phyloP scores from a whole-genome alignment of 345 rosid genomes.

The Aurinia saxatilis region DNA sequence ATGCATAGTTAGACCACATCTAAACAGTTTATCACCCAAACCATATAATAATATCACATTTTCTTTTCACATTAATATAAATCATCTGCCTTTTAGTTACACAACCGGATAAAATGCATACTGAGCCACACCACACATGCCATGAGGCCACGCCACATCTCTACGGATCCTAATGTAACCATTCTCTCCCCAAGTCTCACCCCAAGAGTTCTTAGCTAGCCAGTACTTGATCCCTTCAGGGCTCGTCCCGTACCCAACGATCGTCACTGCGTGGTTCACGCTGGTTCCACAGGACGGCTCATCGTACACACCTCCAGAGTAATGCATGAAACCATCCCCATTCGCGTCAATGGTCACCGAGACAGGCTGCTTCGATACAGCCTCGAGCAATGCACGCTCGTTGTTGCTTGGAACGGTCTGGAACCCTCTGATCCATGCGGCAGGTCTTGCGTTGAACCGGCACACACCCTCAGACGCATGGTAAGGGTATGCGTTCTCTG shows the following conservation, averaged over 20 bases:
- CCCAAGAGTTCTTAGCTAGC: constrained; percentile 61
- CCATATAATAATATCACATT: neutral
- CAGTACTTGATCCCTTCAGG: constrained; percentile 37
- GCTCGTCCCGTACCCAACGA: constrained; percentile 43
- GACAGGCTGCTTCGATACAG: constrained; percentile 56
- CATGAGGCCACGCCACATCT: constrained; percentile 27
- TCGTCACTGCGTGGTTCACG: constrained; percentile 42
- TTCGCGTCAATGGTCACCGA: constrained; percentile 34
- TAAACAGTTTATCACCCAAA: constrained; percentile 3
- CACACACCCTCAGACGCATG: constrained; percentile 15
- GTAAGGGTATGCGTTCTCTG: constrained; percentile 47
- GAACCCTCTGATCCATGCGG: constrained; percentile 36
- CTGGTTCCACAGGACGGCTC: constrained; percentile 32
- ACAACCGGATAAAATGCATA: constrained; percentile 42
- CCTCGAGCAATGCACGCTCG: constrained; percentile 40
- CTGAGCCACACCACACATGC: constrained; percentile 55
- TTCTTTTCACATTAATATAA: neutral
- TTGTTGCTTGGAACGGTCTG: constrained; percentile 39
- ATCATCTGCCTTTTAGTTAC: neutral
- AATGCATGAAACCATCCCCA: constrained; percentile 27
- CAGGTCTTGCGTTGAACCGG: neutral
- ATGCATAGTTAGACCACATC: constrained; percentile 12
- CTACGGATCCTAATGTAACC: constrained; percentile 54
- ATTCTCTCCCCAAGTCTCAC: constrained; percentile 47
- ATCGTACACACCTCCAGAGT: constrained; percentile 37